Evolutionary conservation across 1,139 yeast species (phyloP).

Genomic region (Blastobotrys ciferrii): DNA sequence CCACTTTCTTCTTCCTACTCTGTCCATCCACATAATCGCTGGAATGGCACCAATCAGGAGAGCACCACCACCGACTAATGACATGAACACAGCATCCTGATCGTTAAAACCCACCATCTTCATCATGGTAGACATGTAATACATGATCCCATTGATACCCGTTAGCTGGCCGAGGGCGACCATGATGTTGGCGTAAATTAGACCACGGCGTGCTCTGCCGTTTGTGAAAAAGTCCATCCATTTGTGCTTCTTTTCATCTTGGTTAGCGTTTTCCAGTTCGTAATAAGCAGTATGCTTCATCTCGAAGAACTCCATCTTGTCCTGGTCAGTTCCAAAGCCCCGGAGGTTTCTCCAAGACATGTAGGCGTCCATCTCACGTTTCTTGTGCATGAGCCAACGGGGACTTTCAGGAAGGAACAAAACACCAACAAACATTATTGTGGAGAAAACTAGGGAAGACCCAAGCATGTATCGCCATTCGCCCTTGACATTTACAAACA

Average conservation of each 20-base stretch:
- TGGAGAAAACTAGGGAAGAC: constrained; percentile 56
- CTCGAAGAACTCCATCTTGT: constrained; percentile 53
- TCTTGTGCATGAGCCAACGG: constrained; percentile 59
- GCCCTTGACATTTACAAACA: constrained; percentile 50
- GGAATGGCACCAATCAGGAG: constrained; percentile 60
- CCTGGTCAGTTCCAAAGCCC: constrained; percentile 41
- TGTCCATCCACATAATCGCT: constrained; percentile 58
- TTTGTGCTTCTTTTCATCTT: constrained; percentile 37
- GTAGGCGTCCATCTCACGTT: constrained; percentile 50
- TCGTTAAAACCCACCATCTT: constrained; percentile 47
- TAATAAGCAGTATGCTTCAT: constrained; percentile 40
- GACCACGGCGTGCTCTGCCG: constrained; percentile 58
- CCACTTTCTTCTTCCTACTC: constrained; percentile 50
- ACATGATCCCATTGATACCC: constrained; percentile 37
- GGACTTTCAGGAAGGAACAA: constrained; percentile 69
- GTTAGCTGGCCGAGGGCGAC: constrained; percentile 50
- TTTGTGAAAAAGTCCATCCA: constrained; percentile 51
- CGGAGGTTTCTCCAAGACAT: constrained; percentile 54
- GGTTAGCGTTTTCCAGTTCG: constrained; percentile 38
- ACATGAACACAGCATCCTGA: constrained; percentile 36
- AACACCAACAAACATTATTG: constrained; percentile 48
- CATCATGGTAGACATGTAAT: constrained; percentile 63
- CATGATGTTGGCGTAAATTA: constrained; percentile 55
- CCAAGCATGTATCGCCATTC: constrained; percentile 65
- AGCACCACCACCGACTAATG: constrained; percentile 58